A percentile compares a stretch with the other conserved stretches of the same genome.
Evolutionary conservation across 768 basidiomycete genomes (phyloP).

Genomic region (Leucosporidium creatinivorum): DNA sequence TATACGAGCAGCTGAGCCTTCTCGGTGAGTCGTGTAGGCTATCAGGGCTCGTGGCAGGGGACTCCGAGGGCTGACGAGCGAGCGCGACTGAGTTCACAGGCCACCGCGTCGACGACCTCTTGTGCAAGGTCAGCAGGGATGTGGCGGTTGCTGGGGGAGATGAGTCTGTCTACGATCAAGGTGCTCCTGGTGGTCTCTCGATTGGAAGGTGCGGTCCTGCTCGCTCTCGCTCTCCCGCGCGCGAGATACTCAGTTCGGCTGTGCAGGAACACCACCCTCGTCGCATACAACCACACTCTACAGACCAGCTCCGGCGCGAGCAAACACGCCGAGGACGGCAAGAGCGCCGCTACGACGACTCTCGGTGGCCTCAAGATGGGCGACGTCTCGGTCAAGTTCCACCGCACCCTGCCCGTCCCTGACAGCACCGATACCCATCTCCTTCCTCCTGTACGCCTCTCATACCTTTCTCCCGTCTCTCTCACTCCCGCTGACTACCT

Average conservation of each 20-base stretch:
- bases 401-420: conserved; percentile 1
- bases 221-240: neutral
- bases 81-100: no score
- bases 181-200: neutral
- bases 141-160: neutral
- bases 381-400: neutral
- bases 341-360: neutral
- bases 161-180: neutral
- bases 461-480: neutral
- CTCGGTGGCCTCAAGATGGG: neutral
- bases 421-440: neutral
- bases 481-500: no score
- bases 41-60: no score
- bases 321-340: neutral
- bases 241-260: neutral
- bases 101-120: no score
- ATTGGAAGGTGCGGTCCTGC: neutral
- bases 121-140: neutral
- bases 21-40: no score
- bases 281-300: neutral
- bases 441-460: neutral
- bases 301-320: neutral
- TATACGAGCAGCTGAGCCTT: no score
- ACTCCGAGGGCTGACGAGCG: no score
- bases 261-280: neutral